Evolutionary conservation across 1,139 yeast species (phyloP), one percentile per base, ranked within the genome.

Genomic region (Pichia sp.): DNA sequence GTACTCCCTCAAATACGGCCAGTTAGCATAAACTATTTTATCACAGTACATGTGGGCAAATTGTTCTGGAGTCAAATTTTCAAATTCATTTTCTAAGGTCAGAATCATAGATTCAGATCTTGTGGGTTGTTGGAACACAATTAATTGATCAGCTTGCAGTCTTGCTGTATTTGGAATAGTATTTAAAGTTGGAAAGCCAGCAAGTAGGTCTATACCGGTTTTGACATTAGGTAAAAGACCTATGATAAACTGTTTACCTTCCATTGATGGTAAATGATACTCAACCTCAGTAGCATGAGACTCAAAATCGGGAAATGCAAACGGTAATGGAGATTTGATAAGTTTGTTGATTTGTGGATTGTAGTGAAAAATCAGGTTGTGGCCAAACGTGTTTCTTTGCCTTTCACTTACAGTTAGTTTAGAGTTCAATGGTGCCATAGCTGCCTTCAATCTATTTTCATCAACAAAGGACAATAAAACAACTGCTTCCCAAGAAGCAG

Each of bases 401-500:
- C 68, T 67, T 58, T 93, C 98, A 34, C 76, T 89, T 0, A 82
- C 72, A 1, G 79, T 65, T 43, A 93, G 66, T 46, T 70, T 71
- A 1, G 64, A 56, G 45, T 84, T 84, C 34, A 69, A 61, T 2
- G 94, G 83, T 37, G 66, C 69, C 71, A 93, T 75, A 1, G 91
- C 89, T 3, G 70, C 76, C 39, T 84, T 66, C 46, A 91, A 70
- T 47, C 91, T 72, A 28, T 74, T 65, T 55, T 84, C 89, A 52
- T 93, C 97, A 40, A 91, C 96, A 69, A 93, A 93, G 11, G 94
- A 83, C 48, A 91, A 74, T 57, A 86, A 75, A n/a, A 91, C 96
- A 42, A 91, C 96, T 8, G 97, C 97, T 65, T 91, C 98, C 99
- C 99, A 91, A 38, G 85, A 81, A 7, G 94, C 95, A 42, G 89